Evolutionary conservation across 2,329 filamentous ascomycete genomes (phyloP).

Genomic region (Beauveria medogensis): DNA sequence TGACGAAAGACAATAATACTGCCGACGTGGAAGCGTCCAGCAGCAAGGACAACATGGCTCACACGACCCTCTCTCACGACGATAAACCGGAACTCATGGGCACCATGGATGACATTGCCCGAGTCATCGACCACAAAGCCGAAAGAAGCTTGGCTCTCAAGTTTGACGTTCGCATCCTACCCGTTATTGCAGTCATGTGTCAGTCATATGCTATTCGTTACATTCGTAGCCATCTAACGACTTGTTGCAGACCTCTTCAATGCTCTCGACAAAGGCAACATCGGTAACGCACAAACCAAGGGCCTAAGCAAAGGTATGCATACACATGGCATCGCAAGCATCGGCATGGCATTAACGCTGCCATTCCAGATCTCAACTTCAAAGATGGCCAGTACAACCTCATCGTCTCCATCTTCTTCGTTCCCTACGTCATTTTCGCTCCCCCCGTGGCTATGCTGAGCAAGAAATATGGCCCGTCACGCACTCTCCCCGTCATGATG

Average conservation of each 20-base stretch:
- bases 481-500: conserved; percentile 65
- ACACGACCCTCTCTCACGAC: conserved; percentile 7
- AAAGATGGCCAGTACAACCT: conserved; percentile 59
- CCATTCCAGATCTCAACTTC: conserved; percentile 40
- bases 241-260: conserved; percentile 34
- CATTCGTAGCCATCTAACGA: background rate
- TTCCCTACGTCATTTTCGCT: conserved; percentile 66
- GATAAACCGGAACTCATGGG: conserved; percentile 12
- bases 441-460: conserved; percentile 52
- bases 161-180: conserved; percentile 46
- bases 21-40: conserved; percentile 2
- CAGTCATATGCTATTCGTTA: conserved; percentile 5
- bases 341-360: conserved; percentile 30
- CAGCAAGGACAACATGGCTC: conserved; percentile 1
- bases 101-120: conserved; percentile 17
- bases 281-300: conserved; percentile 49
- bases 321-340: conserved; percentile 15
- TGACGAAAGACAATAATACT: background rate
- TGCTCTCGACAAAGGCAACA: conserved; percentile 34
- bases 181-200: conserved; percentile 48
- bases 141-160: conserved; percentile 45
- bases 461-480: conserved; percentile 61
- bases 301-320: conserved; percentile 29
- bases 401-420: conserved; percentile 64
- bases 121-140: conserved; percentile 31